Percentiles rank a stretch among this genome's conserved stretches.
These are phyloP conservation scores for Medicago lupulina DNA, from an alignment of 306 rosid genomes.

Conservation along the genomic window DNA sequence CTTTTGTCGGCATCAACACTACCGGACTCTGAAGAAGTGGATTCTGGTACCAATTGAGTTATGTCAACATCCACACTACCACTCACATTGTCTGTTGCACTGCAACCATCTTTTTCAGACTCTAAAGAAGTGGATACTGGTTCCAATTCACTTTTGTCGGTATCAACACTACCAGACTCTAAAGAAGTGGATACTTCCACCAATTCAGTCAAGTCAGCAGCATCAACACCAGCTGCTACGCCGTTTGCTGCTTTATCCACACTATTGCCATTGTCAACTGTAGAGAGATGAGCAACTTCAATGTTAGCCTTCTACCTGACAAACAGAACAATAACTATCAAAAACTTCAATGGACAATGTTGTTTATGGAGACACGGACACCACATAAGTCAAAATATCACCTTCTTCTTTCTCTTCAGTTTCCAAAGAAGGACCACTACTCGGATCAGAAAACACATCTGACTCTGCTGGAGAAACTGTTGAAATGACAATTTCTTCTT, in stretches of 20 bases:
- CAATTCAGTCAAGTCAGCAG: slow-evolving; percentile 12
- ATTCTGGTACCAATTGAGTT: slow-evolving; percentile 19
- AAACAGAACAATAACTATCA: slow-evolving; percentile 43
- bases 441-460: slow-evolving; percentile 34
- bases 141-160: neutral
- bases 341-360: slow-evolving; percentile 45
- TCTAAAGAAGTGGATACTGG: slow-evolving; percentile 30
- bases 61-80: slow-evolving; percentile 27
- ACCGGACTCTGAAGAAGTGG: slow-evolving; percentile 16
- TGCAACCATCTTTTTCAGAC: slow-evolving; percentile 25
- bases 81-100: slow-evolving; percentile 10
- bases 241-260: slow-evolving; percentile 32
- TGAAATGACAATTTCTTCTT: slow-evolving; percentile 24
- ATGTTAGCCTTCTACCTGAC: slow-evolving; percentile 59
- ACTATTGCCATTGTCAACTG: slow-evolving; percentile 41
- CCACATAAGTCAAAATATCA: slow-evolving; percentile 40
- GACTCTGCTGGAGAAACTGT: slow-evolving; percentile 14
- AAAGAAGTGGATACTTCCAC: slow-evolving; percentile 33
- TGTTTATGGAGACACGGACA: slow-evolving; percentile 40
- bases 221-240: slow-evolving; percentile 15
- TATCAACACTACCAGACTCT: slow-evolving; percentile 6
- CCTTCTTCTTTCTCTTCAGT: slow-evolving; percentile 49
- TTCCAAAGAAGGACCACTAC: slow-evolving; percentile 32
- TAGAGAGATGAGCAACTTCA: slow-evolving; percentile 62
- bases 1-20: slow-evolving; percentile 11